A percentile compares a stretch with the other conserved stretches of the same genome.
Evolutionary conservation across 345 rosid genomes (phyloP).

Genomic region (Gossypium arboreum): DNA sequence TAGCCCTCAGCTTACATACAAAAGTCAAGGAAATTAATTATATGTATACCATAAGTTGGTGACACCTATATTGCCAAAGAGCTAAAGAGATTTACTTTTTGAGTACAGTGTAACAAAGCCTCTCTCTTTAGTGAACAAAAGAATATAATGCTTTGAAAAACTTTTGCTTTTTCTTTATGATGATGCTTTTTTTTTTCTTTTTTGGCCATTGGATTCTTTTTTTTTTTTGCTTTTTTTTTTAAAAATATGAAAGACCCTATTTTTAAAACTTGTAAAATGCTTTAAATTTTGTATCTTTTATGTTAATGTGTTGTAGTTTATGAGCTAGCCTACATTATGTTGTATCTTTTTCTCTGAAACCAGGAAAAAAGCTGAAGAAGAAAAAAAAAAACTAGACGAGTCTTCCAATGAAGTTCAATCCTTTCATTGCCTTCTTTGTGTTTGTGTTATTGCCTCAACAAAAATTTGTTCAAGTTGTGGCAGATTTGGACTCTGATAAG

Average conservation of each 20-base stretch:
- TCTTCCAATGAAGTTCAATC: slow-evolving; percentile 31
- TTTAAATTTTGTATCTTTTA: neutral
- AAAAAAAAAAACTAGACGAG: neutral
- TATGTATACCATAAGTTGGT: neutral
- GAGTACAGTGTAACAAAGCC: neutral
- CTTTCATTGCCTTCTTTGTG: slow-evolving; percentile 25
- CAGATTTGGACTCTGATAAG: slow-evolving; percentile 48
- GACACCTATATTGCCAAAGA: neutral
- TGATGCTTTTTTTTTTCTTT: neutral
- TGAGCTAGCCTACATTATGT: neutral
- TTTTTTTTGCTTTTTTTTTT: neutral
- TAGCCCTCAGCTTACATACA: neutral
- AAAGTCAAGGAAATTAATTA: neutral
- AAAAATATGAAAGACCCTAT: neutral
- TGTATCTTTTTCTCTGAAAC: neutral
- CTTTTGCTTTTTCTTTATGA: slow-evolving; percentile 16
- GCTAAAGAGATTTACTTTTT: slow-evolving; percentile 8
- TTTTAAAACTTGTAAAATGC: slow-evolving; percentile 5
- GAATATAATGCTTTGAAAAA: neutral
- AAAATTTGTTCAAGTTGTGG: slow-evolving; percentile 16
- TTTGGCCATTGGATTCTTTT: slow-evolving; percentile 5
- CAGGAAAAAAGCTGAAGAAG: neutral
- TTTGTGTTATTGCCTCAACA: neutral
- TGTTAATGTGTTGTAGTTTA: neutral
- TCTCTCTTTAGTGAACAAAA: slow-evolving; percentile 11